Base-by-base conservation (phyloP, 1,139 yeast genomes). In the Lodderomyces margitis region DNA sequence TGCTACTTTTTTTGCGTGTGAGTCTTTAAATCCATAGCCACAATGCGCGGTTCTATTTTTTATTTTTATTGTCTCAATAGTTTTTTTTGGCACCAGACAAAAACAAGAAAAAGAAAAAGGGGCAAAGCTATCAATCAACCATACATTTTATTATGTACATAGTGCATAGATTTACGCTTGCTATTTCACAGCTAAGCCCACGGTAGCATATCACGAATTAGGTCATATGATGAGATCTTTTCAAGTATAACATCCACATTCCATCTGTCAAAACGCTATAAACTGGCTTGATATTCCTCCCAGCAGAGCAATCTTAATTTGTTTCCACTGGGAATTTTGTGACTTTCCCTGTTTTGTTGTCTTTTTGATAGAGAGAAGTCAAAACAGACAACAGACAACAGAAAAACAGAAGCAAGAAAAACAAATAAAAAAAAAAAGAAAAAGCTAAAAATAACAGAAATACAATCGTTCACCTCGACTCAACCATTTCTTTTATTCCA, bases 11-110 rank as follows among this genome's bases (percentile, higher is more conserved):
- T 25, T 15, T 12, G 30, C 9, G 16, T n/a, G 30, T 25, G 16
- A 23, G 25, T 23, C 25, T 23, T 23, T 5, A 23, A 23, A 23
- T 25, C 5, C 30, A 25, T 25, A 25, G 30, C 30, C 30, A n/a
- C 30, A 25, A 31, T 15, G 21, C 21, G 34, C 34, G 20, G 11
- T 31, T 31, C 21, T 31, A 17, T 31, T 31, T 31, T 30, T 31
- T 31, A 4, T 31, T 31, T 10, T 10, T 16, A 11, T 16, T 14
- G 30, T 5, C 16, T 16, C 30, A 25, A 12, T 25, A 15, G 30
- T 5, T 25, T 25, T 25, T 6, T 25, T n/a, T 16, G 25, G 25
- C 25, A 23, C 25, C n/a, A 24, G 7, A 8, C 9, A 24, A 10
- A 24, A 24, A 24, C 7, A 24, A 24, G 11, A 24, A 24, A n/a